These are phyloP conservation scores for Aspergillus conjunctus DNA, from an alignment of 495 filamentous ascomycete genomes.

Conservation along the genomic window DNA sequence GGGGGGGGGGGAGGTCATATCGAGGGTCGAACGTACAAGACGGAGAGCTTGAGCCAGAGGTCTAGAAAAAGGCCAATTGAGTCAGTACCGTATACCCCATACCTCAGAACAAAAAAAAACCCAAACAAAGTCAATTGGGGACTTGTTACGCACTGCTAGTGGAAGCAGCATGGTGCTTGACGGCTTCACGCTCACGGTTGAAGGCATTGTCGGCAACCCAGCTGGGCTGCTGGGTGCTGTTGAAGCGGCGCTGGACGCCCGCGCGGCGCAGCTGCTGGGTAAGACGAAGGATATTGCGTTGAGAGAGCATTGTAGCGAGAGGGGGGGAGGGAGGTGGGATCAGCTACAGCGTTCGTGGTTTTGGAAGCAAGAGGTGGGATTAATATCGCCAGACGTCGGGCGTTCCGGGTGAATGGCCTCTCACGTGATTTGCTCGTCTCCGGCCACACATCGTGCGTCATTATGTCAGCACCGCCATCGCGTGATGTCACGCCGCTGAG, in stretches of 20 bases:
- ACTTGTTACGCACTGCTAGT: constrained; percentile 66
- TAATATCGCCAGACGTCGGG: constrained; percentile 32
- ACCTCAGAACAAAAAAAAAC: no score
- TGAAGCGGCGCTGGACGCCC: constrained; percentile 67
- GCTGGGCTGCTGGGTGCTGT: constrained; percentile 53
- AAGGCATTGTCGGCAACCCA: constrained; percentile 78
- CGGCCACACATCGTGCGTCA: constrained; percentile 22
- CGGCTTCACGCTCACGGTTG: constrained; percentile 77
- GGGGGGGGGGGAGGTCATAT: not conserved
- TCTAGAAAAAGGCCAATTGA: constrained; percentile 54
- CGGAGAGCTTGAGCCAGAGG: constrained; percentile 89
- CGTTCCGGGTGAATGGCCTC: constrained; percentile 32
- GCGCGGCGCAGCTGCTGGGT: constrained; percentile 60
- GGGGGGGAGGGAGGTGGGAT: constrained; percentile 19
- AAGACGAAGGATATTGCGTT: constrained; percentile 62
- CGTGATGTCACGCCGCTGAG: constrained; percentile 37
- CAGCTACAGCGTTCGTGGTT: constrained; percentile 22
- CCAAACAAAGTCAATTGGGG: constrained; percentile 5
- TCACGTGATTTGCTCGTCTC: constrained; percentile 42
- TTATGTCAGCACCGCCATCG: constrained; percentile 41
- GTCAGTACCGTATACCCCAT: constrained; percentile 33
- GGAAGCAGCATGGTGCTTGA: constrained; percentile 81
- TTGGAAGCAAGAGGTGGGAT: constrained; percentile 26
- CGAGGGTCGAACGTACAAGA: constrained; percentile 66
- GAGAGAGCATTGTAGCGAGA: constrained; percentile 59